Percentiles rank a stretch among this genome's conserved stretches.
Conservation (phyloP, 306 rosid species). For the Herpetospermum pedunculosum region DNA sequence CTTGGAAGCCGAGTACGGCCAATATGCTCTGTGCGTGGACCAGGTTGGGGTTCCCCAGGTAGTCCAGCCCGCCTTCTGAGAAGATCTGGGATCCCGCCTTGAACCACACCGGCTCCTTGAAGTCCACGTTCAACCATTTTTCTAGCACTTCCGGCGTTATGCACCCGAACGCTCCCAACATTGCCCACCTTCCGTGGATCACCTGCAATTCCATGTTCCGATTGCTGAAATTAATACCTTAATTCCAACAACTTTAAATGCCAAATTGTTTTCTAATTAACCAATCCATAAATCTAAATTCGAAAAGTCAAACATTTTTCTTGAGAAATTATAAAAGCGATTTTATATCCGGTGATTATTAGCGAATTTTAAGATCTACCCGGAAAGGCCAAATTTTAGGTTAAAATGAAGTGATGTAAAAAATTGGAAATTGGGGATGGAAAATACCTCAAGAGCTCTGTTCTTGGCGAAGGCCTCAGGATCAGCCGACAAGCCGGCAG, state of each 20-base stretch:
- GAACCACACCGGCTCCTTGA: conserved; percentile 8
- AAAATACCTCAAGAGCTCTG: conserved; percentile 8
- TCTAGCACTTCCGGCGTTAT: background rate
- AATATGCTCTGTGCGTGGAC: conserved; percentile 7
- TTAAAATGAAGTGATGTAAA: too few species aligned
- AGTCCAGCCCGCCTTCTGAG: background rate
- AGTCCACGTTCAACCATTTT: conserved; percentile 1
- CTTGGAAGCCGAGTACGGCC: background rate
- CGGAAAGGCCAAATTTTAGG: too few species aligned
- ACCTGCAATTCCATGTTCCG: background rate
- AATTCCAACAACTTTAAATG: too few species aligned
- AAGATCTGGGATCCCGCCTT: background rate
- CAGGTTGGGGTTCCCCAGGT: conserved; percentile 2
- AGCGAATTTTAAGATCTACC: too few species aligned
- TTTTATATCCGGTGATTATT: too few species aligned
- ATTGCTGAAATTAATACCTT: too few species aligned
- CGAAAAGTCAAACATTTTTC: too few species aligned
- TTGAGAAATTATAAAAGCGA: too few species aligned
- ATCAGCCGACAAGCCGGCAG: conserved; percentile 9
- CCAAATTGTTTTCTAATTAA: too few species aligned
- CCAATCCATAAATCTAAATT: too few species aligned
- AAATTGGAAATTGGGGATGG: too few species aligned
- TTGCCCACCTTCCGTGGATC: conserved; percentile 3
- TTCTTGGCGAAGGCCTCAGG: conserved; percentile 11
- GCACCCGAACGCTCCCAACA: conserved; percentile 3